Evolutionary conservation across 140 eudicot genomes (phyloP).

Genomic region (Ambrosia hybrid): DNA sequence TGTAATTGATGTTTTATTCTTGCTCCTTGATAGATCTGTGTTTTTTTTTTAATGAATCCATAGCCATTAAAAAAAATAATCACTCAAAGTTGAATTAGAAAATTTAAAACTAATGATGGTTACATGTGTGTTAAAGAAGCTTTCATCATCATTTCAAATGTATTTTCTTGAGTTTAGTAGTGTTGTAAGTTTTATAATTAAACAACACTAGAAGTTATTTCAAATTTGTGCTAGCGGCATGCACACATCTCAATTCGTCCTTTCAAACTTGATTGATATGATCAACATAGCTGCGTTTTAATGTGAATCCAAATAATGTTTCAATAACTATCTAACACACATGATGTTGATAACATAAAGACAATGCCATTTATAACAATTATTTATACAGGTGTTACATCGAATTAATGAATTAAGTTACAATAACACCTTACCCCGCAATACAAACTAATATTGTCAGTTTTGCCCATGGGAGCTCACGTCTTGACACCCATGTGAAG

Average conservation of each 20-base stretch:
- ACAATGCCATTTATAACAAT: background rate
- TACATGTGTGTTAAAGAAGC: background rate
- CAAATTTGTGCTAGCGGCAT: background rate
- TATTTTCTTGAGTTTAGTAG: background rate
- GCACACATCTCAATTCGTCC: too few species aligned
- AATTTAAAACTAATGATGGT: background rate
- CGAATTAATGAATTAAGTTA: background rate
- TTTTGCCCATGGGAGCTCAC: background rate
- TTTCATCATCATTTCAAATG: background rate
- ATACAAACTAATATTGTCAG: background rate
- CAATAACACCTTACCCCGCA: background rate
- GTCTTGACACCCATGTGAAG: background rate
- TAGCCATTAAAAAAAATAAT: too few species aligned
- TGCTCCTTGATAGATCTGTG: too few species aligned
- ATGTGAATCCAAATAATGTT: background rate
- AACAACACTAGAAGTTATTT: background rate
- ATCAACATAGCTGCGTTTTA: background rate
- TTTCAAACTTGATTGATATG: background rate
- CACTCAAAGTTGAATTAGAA: background rate
- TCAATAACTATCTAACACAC: background rate
- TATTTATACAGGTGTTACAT: background rate
- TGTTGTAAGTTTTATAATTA: background rate
- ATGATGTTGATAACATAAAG: background rate
- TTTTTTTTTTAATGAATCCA: too few species aligned
- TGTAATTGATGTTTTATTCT: too few species aligned